These are phyloP conservation scores for Metarhizium brunneum DNA, from an alignment of 2,329 filamentous ascomycete genomes.

Conservation along the genomic window DNA sequence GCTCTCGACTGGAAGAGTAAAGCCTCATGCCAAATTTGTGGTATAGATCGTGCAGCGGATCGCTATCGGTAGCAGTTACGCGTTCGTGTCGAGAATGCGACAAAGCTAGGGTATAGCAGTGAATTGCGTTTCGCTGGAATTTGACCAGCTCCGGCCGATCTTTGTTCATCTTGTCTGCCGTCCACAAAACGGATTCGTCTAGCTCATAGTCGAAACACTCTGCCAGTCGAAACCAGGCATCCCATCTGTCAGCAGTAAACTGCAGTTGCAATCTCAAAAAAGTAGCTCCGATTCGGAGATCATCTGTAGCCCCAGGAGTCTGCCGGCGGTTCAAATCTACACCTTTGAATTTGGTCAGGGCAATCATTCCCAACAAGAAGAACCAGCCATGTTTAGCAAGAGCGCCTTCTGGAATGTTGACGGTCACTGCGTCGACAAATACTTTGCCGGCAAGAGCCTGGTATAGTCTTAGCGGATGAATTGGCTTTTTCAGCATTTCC, in stretches of 20 bases:
- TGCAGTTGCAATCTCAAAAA: constrained; percentile 78
- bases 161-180: constrained; percentile 84
- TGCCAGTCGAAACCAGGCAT: constrained; percentile 81
- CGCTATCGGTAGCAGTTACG: constrained; percentile 35
- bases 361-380: constrained; percentile 81
- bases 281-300: constrained; percentile 70
- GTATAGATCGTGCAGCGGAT: constrained; percentile 49
- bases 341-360: constrained; percentile 72
- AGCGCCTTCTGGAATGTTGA: constrained; percentile 58
- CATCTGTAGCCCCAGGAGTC: constrained; percentile 70
- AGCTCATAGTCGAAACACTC: constrained; percentile 83
- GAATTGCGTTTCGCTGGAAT: constrained; percentile 71
- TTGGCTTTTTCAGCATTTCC: constrained; percentile 70
- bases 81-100: constrained; percentile 42
- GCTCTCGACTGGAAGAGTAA: constrained; percentile 52
- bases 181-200: constrained; percentile 82
- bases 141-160: constrained; percentile 64
- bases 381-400: constrained; percentile 84
- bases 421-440: constrained; percentile 60
- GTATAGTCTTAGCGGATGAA: constrained; percentile 74
- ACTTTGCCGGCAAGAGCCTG: constrained; percentile 72
- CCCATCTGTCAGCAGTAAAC: constrained; percentile 74
- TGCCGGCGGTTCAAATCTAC: constrained; percentile 64
- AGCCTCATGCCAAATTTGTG: constrained; percentile 52
- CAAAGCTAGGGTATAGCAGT: constrained; percentile 60